Conservation (phyloP, 2,329 filamentous ascomycete species). For the Juglanconis oblonga region DNA sequence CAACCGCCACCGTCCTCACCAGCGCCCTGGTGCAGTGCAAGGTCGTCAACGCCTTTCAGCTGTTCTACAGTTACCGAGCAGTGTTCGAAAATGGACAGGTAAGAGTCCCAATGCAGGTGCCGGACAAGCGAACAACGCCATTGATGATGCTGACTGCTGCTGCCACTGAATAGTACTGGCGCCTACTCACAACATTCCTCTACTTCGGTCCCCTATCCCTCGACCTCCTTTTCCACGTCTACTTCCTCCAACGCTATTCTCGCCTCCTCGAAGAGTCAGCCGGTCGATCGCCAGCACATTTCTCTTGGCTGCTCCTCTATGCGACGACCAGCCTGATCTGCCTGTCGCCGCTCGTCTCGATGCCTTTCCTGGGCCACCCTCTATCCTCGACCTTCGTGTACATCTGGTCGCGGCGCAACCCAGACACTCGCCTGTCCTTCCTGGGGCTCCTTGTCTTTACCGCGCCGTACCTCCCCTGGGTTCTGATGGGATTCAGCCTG, state of each 20-base stretch:
- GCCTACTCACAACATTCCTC: constrained; percentile 90
- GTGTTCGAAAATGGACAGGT: constrained; percentile 93
- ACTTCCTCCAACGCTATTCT: constrained; percentile 96
- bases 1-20: constrained; percentile 82
- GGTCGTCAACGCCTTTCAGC: constrained; percentile 86
- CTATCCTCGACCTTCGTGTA: constrained; percentile 93
- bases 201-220: constrained; percentile 95
- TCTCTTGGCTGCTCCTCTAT: constrained; percentile 91
- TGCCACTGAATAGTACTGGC: constrained; percentile 74
- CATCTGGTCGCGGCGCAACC: constrained; percentile 95
- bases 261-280: constrained; percentile 92
- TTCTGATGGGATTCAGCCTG: constrained; percentile 87
- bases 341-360: constrained; percentile 81
- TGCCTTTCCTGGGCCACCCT: constrained; percentile 92
- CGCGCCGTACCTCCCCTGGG: constrained; percentile 93
- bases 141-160: constrained; percentile 2
- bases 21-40: constrained; percentile 91
- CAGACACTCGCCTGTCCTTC: constrained; percentile 85
- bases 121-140: not conserved
- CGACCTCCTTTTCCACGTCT: constrained; percentile 95
- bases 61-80: constrained; percentile 93
- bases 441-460: constrained; percentile 87
- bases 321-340: constrained; percentile 75
- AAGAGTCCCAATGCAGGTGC: constrained; percentile 27
- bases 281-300: constrained; percentile 86